Conservation (phyloP, 2,329 filamentous ascomycete genomes). For the Ophiostoma sp. region DNA sequence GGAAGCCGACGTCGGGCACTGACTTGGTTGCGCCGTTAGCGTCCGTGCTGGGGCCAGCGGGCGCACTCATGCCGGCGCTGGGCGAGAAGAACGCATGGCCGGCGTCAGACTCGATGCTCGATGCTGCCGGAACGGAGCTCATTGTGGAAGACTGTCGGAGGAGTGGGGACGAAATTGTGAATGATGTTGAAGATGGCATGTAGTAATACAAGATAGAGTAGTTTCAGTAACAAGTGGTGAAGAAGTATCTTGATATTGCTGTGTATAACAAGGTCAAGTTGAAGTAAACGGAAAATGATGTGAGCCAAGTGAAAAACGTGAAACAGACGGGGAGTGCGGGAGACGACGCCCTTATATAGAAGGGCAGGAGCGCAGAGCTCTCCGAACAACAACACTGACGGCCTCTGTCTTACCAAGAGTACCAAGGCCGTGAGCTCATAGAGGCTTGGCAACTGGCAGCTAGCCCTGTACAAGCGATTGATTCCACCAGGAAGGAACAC, state of each 20-base stretch:
- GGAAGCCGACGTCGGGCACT: slow-evolving; percentile 38
- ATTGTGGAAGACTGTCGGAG: slow-evolving; percentile 4
- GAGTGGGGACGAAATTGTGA: slow-evolving; percentile 10
- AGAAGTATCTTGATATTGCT: neutral
- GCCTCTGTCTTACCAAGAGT: no score
- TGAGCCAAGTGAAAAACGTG: no score
- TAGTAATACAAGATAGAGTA: neutral
- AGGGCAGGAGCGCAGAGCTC: neutral
- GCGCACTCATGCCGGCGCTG: slow-evolving; percentile 10
- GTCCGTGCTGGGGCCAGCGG: neutral
- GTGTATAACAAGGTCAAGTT: no score
- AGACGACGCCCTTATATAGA: no score
- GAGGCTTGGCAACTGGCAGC: slow-evolving; percentile 11
- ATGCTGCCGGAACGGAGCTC: slow-evolving; percentile 4
- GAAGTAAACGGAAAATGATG: no score
- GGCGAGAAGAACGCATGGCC: slow-evolving; percentile 1
- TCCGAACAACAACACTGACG: neutral
- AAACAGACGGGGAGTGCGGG: no score
- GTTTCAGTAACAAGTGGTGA: neutral
- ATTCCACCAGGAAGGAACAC: neutral
- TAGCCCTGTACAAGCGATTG: neutral
- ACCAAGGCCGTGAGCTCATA: slow-evolving; percentile 7
- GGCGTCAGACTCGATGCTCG: neutral
- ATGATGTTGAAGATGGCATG: neutral
- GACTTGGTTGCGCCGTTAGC: neutral